Percentiles rank a stretch among this genome's conserved stretches.
Evolutionary conservation across 2,329 filamentous ascomycete species (phyloP).

Genomic region (Westerdykella ornata): DNA sequence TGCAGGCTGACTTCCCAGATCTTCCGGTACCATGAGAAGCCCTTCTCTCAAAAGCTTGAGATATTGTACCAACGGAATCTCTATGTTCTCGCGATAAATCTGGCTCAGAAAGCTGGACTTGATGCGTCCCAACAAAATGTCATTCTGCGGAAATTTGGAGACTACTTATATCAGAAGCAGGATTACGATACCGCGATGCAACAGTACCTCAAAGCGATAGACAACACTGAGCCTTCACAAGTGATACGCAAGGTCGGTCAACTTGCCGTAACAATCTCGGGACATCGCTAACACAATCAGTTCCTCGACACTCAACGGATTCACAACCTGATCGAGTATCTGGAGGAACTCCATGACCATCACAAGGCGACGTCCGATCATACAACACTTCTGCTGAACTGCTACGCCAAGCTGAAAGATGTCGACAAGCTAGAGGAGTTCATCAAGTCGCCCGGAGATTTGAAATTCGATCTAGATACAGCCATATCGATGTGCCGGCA

Average conservation of each 20-base stretch:
- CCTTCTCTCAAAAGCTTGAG: constrained; percentile 82
- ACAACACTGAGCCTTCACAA: constrained; percentile 91
- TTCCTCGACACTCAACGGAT: constrained; percentile 96
- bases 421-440: constrained; percentile 94
- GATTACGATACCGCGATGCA: constrained; percentile 99
- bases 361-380: constrained; percentile 91
- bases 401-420: constrained; percentile 96
- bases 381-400: constrained; percentile 89
- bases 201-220: constrained; percentile 92
- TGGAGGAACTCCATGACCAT: constrained; percentile 93
- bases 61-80: constrained; percentile 91
- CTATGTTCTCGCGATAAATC: constrained; percentile 82
- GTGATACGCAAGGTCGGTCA: constrained; percentile 74
- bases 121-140: constrained; percentile 75
- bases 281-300: constrained; percentile 37
- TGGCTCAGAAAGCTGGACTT: constrained; percentile 83
- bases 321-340: constrained; percentile 92
- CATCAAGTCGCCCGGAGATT: constrained; percentile 87
- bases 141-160: constrained; percentile 90
- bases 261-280: background rate
- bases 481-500: constrained; percentile 97
- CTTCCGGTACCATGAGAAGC: constrained; percentile 82
- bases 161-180: constrained; percentile 88
- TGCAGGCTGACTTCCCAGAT: constrained; percentile 49
- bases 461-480: constrained; percentile 95